phyloP scores from a whole-genome alignment of 2,329 filamentous ascomycete genomes.

The Penicillium sp. region DNA sequence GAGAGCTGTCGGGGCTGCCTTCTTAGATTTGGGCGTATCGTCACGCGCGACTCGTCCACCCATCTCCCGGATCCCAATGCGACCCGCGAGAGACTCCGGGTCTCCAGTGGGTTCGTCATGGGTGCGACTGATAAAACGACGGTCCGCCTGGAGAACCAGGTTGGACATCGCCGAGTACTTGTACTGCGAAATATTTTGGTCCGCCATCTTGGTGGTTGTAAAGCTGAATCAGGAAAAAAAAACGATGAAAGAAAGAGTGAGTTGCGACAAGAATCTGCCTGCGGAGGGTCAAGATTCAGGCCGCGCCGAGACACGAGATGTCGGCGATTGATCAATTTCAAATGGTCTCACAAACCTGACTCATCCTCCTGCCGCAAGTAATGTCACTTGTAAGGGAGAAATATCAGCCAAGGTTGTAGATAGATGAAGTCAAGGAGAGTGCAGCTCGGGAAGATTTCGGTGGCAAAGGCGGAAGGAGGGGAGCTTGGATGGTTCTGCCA shows the following conservation, averaged over 20 bases:
- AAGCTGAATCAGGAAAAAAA: slow-evolving; percentile 11
- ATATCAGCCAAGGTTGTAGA: slow-evolving; percentile 29
- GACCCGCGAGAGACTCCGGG: slow-evolving; percentile 92
- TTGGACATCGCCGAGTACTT: slow-evolving; percentile 99
- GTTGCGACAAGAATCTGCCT: slow-evolving; percentile 30
- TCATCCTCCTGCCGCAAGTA: slow-evolving; percentile 36
- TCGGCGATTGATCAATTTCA: slow-evolving; percentile 24
- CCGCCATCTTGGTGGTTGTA: slow-evolving; percentile 60
- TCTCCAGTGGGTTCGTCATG: slow-evolving; percentile 95
- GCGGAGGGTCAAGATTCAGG: slow-evolving; percentile 33
- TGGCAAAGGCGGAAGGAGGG: slow-evolving; percentile 37
- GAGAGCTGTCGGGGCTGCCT: slow-evolving; percentile 66
- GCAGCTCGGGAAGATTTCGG: slow-evolving; percentile 37
- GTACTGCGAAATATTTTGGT: slow-evolving; percentile 81
- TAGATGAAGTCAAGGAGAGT: slow-evolving; percentile 20
- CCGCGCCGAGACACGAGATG: slow-evolving; percentile 32
- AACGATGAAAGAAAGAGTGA: slow-evolving; percentile 19
- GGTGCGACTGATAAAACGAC: slow-evolving; percentile 87
- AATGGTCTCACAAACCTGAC: slow-evolving; percentile 37
- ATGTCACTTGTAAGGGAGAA: slow-evolving; percentile 27
- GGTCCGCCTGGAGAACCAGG: slow-evolving; percentile 99
- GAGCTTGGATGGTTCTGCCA: slow-evolving; percentile 22
- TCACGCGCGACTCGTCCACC: slow-evolving; percentile 79
- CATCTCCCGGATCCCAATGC: slow-evolving; percentile 93
- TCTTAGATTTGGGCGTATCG: slow-evolving; percentile 76